Percentiles rank a stretch among this genome's conserved stretches.
phyloP scores from a whole-genome alignment of 768 basidiomycete genomes.

The Gloeostereum incarnatum region DNA sequence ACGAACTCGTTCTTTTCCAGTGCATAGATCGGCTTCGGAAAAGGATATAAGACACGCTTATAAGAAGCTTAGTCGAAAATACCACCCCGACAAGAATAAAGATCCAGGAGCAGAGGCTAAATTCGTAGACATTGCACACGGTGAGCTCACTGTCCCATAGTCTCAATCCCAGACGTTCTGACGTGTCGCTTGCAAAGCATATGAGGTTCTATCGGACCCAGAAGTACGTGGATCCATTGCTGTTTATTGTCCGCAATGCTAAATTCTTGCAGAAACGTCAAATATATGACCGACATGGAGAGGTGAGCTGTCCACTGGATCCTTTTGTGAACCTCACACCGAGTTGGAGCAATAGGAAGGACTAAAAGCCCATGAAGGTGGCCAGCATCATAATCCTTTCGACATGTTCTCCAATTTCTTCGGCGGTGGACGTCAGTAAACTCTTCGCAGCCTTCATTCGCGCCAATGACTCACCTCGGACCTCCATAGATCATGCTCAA shows the following conservation, averaged over 20 bases:
- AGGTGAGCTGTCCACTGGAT: slow-evolving; percentile 40
- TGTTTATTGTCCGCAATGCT: too few species aligned
- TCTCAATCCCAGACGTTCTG: background rate
- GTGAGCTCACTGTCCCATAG: slow-evolving; percentile 29
- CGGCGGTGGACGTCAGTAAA: slow-evolving; percentile 60
- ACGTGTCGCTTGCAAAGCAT: slow-evolving; percentile 45
- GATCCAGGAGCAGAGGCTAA: slow-evolving; percentile 71
- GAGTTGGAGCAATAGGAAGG: slow-evolving; percentile 54
- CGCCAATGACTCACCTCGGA: background rate
- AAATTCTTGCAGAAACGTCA: slow-evolving; percentile 59
- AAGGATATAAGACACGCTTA: slow-evolving; percentile 90
- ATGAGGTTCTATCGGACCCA: slow-evolving; percentile 87
- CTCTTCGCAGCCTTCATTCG: too few species aligned
- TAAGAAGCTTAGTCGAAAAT: slow-evolving; percentile 80
- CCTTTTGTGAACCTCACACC: background rate
- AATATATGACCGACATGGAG: slow-evolving; percentile 92
- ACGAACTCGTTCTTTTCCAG: slow-evolving; percentile 24
- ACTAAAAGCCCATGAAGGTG: slow-evolving; percentile 83
- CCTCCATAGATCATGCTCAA: slow-evolving; percentile 29
- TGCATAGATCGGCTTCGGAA: slow-evolving; percentile 74
- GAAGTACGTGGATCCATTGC: slow-evolving; percentile 37
- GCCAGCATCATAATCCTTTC: slow-evolving; percentile 83
- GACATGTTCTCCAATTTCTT: slow-evolving; percentile 95
- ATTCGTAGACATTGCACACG: slow-evolving; percentile 88
- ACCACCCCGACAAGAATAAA: slow-evolving; percentile 94